Evolutionary conservation across 2,329 filamentous ascomycete genomes (phyloP), one percentile per base, ranked within the genome.

Genomic region (Aspergillus pseudoterreus): DNA sequence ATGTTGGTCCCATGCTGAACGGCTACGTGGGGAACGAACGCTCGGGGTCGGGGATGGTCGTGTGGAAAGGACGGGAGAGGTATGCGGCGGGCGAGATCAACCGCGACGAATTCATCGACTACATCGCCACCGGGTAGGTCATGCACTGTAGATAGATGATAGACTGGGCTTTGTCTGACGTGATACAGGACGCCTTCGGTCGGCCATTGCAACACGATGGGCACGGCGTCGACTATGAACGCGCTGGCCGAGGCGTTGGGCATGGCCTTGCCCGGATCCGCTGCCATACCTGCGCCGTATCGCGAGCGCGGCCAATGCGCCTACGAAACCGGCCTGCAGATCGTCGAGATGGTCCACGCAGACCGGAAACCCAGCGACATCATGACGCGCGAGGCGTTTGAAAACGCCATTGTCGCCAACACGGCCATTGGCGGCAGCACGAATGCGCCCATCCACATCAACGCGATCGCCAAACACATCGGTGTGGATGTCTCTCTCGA

Each of bases 361-460:
- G 75, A 80, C 59, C 68, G 73, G 27, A 78, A 75, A 53, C 79
- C 79, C 2, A 78, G 73, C 55, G 79, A 82, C 52, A 77, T 82
- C 58, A 74, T 82, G 74, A 82, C 79, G 0, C 70, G 78, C 3
- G 63, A 76, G 50, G 78, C 80, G 0, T 82, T 82, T 51, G 79
- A 82, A 64, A 82, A 82, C 53, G 78, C 77, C 6, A 79, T 82
- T 24, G 75, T 77, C 5, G 73, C 72, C 39, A 81, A 80, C 54
- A 78, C 77, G 1, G 79, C 79, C 17, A 80, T 82, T 48, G 80
- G 80, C 22, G 80, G 80, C 12, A 80, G 76, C 55, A 81, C 79
- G 4, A 82, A 82, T 54, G 79, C 79, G 0, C 78, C 79, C 0
- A 81, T 82, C 45, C 80, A 82, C 59, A 65, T 82, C 44, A 78